Conservation (phyloP, 1,284 basidiomycete genomes). For the Leccinum pachyderme region DNA sequence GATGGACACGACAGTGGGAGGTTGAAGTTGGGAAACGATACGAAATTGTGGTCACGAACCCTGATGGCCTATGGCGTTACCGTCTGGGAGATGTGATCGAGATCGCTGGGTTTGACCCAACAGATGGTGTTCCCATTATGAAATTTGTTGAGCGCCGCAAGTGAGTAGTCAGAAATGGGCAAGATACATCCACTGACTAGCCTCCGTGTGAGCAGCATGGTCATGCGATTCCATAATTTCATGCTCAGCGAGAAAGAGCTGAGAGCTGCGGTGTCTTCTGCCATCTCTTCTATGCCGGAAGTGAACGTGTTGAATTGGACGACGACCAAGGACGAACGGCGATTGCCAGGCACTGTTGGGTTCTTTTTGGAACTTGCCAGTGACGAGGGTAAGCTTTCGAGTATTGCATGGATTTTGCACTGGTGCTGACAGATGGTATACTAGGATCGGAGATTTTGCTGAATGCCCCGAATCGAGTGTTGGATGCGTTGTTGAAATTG, state of each 20-base stretch:
- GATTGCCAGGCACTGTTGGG: background rate
- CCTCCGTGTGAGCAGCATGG: background rate
- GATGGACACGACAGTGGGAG: slow-evolving; percentile 18
- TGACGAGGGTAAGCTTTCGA: background rate
- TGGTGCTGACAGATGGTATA: background rate
- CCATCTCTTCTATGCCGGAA: background rate
- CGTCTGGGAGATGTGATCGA: slow-evolving; percentile 22
- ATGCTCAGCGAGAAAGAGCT: background rate
- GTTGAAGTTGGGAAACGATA: slow-evolving; percentile 15
- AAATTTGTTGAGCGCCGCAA: slow-evolving; percentile 16
- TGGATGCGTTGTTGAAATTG: too few species aligned
- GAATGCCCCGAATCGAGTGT: background rate
- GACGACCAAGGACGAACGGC: background rate
- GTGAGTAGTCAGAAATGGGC: background rate
- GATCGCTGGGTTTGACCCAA: slow-evolving; percentile 20
- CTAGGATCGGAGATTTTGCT: background rate
- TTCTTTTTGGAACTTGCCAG: background rate
- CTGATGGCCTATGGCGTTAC: slow-evolving; percentile 26
- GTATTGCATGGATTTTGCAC: background rate
- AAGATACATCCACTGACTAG: background rate
- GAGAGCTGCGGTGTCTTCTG: background rate
- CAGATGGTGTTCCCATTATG: slow-evolving; percentile 20
- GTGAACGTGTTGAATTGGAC: background rate
- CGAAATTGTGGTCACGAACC: slow-evolving; percentile 18
- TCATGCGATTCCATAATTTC: background rate